These are phyloP conservation scores for Alternaria longipes DNA, from an alignment of 2,329 filamentous ascomycete species.

Conservation along the genomic window DNA sequence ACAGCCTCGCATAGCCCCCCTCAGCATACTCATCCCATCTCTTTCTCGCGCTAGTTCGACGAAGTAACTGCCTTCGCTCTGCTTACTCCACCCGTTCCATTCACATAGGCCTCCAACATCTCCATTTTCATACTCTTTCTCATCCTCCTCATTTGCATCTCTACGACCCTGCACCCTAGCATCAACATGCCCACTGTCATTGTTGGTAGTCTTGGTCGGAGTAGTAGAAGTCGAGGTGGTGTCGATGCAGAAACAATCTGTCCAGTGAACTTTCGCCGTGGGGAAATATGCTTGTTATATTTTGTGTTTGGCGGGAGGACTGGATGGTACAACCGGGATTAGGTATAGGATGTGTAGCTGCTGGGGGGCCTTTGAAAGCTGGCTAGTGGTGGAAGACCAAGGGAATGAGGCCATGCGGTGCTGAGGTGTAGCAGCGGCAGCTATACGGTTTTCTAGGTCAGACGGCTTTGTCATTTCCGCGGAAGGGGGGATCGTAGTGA, in stretches of 20 bases:
- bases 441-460: neutral
- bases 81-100: neutral
- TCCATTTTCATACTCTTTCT: neutral
- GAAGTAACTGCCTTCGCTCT: neutral
- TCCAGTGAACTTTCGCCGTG: neutral
- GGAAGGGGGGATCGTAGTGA: neutral
- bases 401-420: neutral
- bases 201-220: neutral
- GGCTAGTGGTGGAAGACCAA: neutral
- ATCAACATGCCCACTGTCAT: neutral
- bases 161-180: neutral
- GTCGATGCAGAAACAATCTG: neutral
- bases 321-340: neutral
- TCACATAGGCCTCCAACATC: neutral
- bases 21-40: neutral
- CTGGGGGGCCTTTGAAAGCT: neutral
- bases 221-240: neutral
- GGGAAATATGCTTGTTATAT: neutral
- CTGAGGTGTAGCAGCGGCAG: neutral
- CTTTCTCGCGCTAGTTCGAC: neutral
- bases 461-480: neutral
- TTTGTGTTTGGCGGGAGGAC: neutral
- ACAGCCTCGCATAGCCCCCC: neutral
- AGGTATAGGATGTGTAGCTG: too few species aligned
- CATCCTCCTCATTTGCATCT: neutral